Evolutionary conservation across 177 flowering plant species (phyloP), one percentile per base, ranked within the genome.

Genomic region (Vitis hybrid): DNA sequence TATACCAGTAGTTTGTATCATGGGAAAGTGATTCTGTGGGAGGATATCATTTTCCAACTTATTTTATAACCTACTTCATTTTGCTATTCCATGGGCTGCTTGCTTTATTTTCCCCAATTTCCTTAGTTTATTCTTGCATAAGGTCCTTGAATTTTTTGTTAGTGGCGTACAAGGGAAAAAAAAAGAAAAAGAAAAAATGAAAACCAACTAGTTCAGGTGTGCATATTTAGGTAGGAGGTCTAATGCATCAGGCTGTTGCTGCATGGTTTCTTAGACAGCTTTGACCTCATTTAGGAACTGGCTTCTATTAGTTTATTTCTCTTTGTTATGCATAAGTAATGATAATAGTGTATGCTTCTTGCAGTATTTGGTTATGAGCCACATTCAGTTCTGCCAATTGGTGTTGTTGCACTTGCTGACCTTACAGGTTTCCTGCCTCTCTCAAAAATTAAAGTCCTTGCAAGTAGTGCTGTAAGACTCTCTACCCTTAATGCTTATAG

Each of bases 321-420:
- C 13, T 30, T 21, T 70, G 1, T 52, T 52, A 12, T 62, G 58
- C 60, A 34, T 56, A 45, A 64, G 55, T 63, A 55, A 19, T 55
- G 61, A 56, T 39, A 23, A n/a, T 45, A 26, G 7, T 58, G 15
- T 74, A 10, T 80, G 15, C 56, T 68, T 70, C 32, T 12, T 82
- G 81, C 88, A 94, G 99, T 95, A 11, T 88, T 93, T 79, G 99
- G 88, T 30, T 90, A 83, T 62, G 98, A 96, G 72, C 98, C 98
- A 55, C 98, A 93, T 85, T 96, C 97, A 23, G 97, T 96, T 78
- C 78, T 85, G 76, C 98, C 97, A 12, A 82, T 92, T 67, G 97
- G 92, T 15, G 86, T 87, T 30, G 83, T 86, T 71, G 82, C 90
- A 18, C 89, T 96, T 56, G 83, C 88, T 6, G 91, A 89, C 72